Percentiles rank a stretch among this genome's conserved stretches.
These are phyloP conservation scores for Mycena citricolor DNA, from an alignment of 1,284 basidiomycete species.

Conservation along the genomic window DNA sequence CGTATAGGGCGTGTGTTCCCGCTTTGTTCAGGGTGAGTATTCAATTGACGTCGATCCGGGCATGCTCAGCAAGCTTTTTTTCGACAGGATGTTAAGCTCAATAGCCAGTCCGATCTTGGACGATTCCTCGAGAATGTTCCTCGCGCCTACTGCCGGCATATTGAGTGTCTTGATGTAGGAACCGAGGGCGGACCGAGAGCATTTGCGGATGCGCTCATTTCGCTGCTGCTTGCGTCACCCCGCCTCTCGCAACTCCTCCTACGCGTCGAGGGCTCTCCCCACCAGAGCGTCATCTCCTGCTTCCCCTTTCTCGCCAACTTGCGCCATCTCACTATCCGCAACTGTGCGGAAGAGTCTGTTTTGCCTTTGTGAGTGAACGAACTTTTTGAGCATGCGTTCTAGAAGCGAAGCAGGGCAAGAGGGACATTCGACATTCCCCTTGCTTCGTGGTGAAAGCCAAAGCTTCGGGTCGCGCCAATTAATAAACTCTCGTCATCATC, in stretches of 20 bases:
- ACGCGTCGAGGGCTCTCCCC: constrained; percentile 51
- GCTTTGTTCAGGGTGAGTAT: constrained; percentile 54
- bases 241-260: constrained; percentile 53
- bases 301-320: constrained; percentile 51
- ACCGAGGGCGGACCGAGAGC: constrained; percentile 37
- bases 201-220: constrained; percentile 45
- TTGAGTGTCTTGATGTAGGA: constrained; percentile 51
- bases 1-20: constrained; percentile 57
- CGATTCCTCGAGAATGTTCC: constrained; percentile 61
- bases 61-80: constrained; percentile 8
- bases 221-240: constrained; percentile 49
- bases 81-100: constrained; percentile 50
- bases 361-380: constrained; percentile 54
- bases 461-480: too few relatives aligned
- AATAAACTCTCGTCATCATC: too few relatives aligned
- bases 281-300: constrained; percentile 48
- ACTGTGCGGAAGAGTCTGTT: constrained; percentile 50
- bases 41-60: constrained; percentile 15
- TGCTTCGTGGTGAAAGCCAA: too few relatives aligned
- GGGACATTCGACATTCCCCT: too few relatives aligned
- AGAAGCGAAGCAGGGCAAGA: too few relatives aligned
- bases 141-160: constrained; percentile 48
- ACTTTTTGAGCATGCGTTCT: constrained; percentile 12
- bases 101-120: constrained; percentile 43
- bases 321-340: constrained; percentile 52